These are phyloP conservation scores for Blepharisma stoltei DNA, from an alignment of 73 alveolate genomes.

Conservation along the genomic window DNA sequence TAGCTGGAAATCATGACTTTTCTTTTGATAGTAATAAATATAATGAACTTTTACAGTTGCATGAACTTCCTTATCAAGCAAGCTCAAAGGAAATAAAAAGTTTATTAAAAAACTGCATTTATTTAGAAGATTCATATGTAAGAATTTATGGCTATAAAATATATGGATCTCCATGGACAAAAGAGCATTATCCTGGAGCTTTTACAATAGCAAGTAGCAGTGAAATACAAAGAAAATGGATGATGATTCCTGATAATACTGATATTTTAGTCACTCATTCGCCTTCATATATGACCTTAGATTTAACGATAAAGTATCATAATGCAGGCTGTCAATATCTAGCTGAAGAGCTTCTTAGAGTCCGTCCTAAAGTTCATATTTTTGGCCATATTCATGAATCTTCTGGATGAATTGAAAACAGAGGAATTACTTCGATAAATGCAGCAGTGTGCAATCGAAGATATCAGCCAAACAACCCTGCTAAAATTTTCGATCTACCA, in stretches of 20 bases:
- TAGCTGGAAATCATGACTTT: slow-evolving; percentile 62
- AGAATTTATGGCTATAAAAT: slow-evolving; percentile 42
- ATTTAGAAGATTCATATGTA: slow-evolving; percentile 41
- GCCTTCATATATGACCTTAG: slow-evolving; percentile 43
- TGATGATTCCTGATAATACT: slow-evolving; percentile 36
- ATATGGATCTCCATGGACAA: slow-evolving; percentile 53
- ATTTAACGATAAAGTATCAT: slow-evolving; percentile 7
- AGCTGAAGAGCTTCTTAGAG: slow-evolving; percentile 10
- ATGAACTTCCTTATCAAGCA: slow-evolving; percentile 24
- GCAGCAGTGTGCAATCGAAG: slow-evolving; percentile 15
- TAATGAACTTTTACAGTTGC: background rate
- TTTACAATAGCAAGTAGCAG: slow-evolving; percentile 25
- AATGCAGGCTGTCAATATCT: slow-evolving; percentile 32
- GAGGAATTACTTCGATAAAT: slow-evolving; percentile 40
- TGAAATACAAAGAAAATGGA: slow-evolving; percentile 31
- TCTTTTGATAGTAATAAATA: slow-evolving; percentile 37
- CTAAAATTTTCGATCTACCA: slow-evolving; percentile 11
- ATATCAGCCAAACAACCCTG: slow-evolving; percentile 20
- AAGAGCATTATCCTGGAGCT: slow-evolving; percentile 31
- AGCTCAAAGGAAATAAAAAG: slow-evolving; percentile 5
- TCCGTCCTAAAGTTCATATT: slow-evolving; percentile 40
- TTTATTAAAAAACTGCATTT: slow-evolving; percentile 30
- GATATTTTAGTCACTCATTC: slow-evolving; percentile 54
- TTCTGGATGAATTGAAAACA: slow-evolving; percentile 25
- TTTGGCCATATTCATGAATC: slow-evolving; percentile 54